phyloP scores from a whole-genome alignment of 225 moss, liverwort and hornwort genomes.

The Takakia lepidozioides region DNA sequence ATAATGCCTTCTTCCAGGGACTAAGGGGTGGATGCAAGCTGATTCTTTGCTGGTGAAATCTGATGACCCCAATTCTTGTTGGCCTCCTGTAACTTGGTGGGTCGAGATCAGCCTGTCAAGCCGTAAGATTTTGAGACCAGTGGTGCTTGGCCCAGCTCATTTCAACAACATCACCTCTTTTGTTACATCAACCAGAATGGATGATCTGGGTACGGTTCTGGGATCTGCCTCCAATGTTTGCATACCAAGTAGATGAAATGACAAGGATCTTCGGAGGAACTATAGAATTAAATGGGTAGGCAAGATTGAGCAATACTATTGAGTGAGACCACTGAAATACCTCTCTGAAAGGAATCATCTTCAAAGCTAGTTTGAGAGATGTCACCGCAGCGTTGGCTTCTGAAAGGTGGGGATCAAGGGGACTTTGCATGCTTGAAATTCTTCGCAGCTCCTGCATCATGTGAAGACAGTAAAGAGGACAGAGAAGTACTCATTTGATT shows the following conservation, averaged over 20 bases:
- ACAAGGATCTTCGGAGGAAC: not conserved
- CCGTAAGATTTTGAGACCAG: no score
- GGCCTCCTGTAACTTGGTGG: conserved; percentile 13
- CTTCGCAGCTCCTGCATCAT: conserved; percentile 9
- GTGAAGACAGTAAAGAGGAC: not conserved
- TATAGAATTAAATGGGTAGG: not conserved
- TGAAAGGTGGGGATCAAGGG: conserved; percentile 3
- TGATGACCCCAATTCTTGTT: conserved; percentile 10
- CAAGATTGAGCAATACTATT: not conserved
- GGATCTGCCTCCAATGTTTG: not conserved
- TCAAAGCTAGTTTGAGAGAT: conserved; percentile 14
- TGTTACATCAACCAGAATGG: not conserved
- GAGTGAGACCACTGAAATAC: not conserved
- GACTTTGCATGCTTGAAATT: conserved; percentile 6
- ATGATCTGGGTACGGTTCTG: not conserved
- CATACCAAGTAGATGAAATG: not conserved
- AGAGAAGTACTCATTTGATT: no score
- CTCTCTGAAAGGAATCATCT: conserved; percentile 16
- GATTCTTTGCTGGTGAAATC: conserved; percentile 4
- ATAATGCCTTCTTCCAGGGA: conserved; percentile 7
- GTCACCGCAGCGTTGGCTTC: conserved; percentile 15
- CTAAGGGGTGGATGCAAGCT: conserved; percentile 7
- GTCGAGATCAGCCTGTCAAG: conserved; percentile 9
- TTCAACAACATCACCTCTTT: not conserved
- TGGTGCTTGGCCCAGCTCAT: no score